phyloP scores from a whole-genome alignment of 2,329 filamentous ascomycete genomes.

The Calonectria fujianensis region DNA sequence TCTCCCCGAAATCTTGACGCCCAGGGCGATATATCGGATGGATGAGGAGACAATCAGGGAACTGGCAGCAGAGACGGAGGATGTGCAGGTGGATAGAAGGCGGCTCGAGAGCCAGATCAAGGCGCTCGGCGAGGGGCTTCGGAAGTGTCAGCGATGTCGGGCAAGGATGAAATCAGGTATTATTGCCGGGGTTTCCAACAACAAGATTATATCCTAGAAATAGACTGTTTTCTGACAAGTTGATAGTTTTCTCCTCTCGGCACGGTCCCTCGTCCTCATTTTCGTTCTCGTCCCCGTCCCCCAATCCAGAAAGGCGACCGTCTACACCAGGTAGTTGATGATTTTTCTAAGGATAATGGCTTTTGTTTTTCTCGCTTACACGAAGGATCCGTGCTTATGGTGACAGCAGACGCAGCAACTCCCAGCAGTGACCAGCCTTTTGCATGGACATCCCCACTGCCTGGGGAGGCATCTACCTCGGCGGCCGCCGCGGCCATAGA shows the following conservation, averaged over 20 bases:
- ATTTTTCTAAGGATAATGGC: neutral
- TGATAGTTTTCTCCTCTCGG: conserved; percentile 20
- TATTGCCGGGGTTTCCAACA: conserved; percentile 19
- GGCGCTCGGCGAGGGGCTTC: conserved; percentile 37
- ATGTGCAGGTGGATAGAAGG: conserved; percentile 33
- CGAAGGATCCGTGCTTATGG: conserved; percentile 9
- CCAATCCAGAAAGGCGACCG: neutral
- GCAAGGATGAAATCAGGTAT: conserved; percentile 42
- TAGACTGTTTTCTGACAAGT: conserved; percentile 19
- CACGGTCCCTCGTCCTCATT: neutral
- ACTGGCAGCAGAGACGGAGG: conserved; percentile 39
- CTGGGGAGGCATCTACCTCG: neutral
- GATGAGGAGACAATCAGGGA: conserved; percentile 35
- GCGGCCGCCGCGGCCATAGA: neutral
- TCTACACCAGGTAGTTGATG: conserved; percentile 5
- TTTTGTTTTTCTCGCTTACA: neutral
- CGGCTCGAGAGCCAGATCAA: conserved; percentile 39
- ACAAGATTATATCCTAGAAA: conserved; percentile 21
- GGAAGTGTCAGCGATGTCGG: conserved; percentile 41
- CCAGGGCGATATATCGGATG: conserved; percentile 56
- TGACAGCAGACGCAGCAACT: neutral
- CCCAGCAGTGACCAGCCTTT: neutral
- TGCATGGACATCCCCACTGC: neutral
- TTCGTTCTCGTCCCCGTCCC: conserved; percentile 4
- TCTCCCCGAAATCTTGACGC: conserved; percentile 64